These are phyloP conservation scores for Boechera stricta DNA, from an alignment of 345 rosid species.

Conservation along the genomic window DNA sequence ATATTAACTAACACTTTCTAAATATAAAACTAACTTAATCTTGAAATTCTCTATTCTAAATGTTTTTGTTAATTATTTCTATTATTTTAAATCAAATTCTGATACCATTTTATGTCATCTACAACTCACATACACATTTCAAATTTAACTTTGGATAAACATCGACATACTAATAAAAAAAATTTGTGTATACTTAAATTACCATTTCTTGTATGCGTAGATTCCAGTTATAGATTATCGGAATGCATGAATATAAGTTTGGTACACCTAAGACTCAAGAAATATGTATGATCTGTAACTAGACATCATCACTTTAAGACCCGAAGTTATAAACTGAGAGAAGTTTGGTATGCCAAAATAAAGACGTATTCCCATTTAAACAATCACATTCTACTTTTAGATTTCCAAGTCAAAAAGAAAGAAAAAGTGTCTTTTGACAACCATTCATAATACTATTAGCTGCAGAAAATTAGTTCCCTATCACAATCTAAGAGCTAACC, in stretches of 20 bases:
- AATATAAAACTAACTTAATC: too few species aligned
- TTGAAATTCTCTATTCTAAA: too few species aligned
- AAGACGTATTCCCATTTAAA: conserved; percentile 10
- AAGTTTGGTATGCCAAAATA: conserved; percentile 32
- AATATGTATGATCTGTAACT: neutral
- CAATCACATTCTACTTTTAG: conserved; percentile 34
- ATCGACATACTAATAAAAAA: too few species aligned
- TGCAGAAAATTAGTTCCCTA: conserved; percentile 41
- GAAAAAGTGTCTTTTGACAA: conserved; percentile 29
- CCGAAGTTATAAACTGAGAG: conserved; percentile 5
- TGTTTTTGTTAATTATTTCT: too few species aligned
- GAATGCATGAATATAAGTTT: conserved; percentile 18
- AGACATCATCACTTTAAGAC: conserved; percentile 9
- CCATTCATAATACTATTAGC: conserved; percentile 34
- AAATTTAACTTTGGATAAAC: too few species aligned
- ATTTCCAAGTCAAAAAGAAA: conserved; percentile 32
- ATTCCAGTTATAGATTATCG: neutral
- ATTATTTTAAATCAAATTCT: too few species aligned
- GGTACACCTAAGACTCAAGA: conserved; percentile 34
- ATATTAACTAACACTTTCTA: too few species aligned
- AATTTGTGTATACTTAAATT: too few species aligned
- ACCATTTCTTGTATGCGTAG: too few species aligned
- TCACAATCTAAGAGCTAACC: conserved; percentile 36
- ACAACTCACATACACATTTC: too few species aligned
- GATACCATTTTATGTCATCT: too few species aligned